Evolutionary conservation across 257 asterid genomes (phyloP).

Genomic region (Plantago elongata): DNA sequence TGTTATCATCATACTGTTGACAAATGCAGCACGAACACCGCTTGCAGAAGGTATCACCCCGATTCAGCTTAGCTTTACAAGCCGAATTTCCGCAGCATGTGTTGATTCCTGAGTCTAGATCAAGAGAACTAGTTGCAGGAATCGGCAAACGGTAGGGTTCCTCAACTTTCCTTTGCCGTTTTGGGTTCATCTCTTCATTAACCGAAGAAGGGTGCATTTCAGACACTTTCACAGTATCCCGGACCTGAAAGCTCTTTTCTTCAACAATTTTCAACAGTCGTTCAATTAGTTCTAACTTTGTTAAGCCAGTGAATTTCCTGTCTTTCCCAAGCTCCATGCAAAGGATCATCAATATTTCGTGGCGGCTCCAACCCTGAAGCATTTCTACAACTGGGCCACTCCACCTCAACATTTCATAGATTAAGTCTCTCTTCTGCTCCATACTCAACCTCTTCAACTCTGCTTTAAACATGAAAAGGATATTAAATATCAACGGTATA

Average conservation of each 20-base stretch:
- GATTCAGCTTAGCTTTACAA: conserved; percentile 64
- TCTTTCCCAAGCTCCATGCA: conserved; percentile 96
- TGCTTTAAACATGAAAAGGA: conserved; percentile 16
- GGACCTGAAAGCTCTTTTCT: conserved; percentile 55
- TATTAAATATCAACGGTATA: too few relatives aligned
- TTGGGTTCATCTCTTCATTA: conserved; percentile 46
- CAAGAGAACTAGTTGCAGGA: conserved; percentile 27
- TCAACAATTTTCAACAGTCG: conserved; percentile 64
- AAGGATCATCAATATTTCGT: conserved; percentile 80
- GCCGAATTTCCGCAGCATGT: conserved; percentile 79
- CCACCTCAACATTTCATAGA: conserved; percentile 69
- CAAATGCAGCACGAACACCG: conserved; percentile 98
- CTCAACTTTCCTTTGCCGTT: conserved; percentile 67
- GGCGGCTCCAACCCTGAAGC: conserved; percentile 91
- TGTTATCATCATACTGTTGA: conserved; percentile 73
- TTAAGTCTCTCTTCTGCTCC: conserved; percentile 74
- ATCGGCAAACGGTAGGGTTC: conserved; percentile 30
- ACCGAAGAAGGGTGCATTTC: conserved; percentile 42
- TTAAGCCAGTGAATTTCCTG: conserved; percentile 88
- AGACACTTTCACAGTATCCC: conserved; percentile 26
- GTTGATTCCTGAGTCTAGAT: conserved; percentile 24
- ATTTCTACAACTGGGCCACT: conserved; percentile 64
- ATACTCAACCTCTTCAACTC: conserved; percentile 72
- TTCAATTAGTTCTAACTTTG: conserved; percentile 79
- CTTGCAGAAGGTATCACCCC: conserved; percentile 60